Conservation (phyloP, 2,329 filamentous ascomycete species). For the Zasmidium cellare region DNA sequence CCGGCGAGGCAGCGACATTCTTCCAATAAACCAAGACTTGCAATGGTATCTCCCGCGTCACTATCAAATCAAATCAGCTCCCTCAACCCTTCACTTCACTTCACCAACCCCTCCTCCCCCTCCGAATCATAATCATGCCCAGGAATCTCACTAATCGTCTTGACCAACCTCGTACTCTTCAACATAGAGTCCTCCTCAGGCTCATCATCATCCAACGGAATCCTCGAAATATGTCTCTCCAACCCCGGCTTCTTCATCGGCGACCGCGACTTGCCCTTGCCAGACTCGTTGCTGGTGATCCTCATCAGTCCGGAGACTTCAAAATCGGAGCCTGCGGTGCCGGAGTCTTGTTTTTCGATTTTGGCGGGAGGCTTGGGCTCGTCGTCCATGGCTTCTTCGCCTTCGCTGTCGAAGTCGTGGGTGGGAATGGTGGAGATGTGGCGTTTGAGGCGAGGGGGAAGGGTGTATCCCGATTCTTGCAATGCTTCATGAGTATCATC, state of each 20-base stretch:
- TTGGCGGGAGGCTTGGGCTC: neutral
- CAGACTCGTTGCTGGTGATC: neutral
- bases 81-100: neutral
- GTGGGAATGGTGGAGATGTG: neutral
- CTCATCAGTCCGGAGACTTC: conserved; percentile 8
- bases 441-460: neutral
- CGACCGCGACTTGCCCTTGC: neutral
- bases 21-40: neutral
- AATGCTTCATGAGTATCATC: no score
- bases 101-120: neutral
- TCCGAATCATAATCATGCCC: neutral
- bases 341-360: conserved; percentile 2
- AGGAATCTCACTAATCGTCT: neutral
- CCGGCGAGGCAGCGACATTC: no score
- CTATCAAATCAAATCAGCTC: neutral
- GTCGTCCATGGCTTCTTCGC: neutral
- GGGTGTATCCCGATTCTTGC: no score
- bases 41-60: conserved; percentile 1
- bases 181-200: neutral
- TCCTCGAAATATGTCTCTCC: conserved; percentile 14
- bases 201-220: conserved; percentile 9
- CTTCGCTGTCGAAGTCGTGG: conserved; percentile 8
- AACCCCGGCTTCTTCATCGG: conserved; percentile 3
- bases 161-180: neutral
- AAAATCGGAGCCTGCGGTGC: conserved; percentile 5